Base-by-base conservation (phyloP, 1,284 basidiomycete genomes). In the Sporisorium graminicola region DNA sequence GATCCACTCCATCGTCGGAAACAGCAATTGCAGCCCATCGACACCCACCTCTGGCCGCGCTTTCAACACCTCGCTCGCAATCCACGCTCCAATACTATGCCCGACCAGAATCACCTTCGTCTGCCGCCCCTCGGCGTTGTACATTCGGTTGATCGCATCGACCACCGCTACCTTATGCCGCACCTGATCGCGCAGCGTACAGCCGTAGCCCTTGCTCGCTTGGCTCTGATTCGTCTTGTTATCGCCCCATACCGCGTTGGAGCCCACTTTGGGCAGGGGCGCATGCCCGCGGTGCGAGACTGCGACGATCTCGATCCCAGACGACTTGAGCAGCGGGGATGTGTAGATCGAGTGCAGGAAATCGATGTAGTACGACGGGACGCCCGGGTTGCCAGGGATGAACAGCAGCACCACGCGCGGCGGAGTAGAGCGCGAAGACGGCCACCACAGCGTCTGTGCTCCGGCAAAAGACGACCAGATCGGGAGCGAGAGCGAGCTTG, bases 301-400 rank as follows among this genome's bases (percentile, higher is more conserved):
- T 4, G 67, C 62, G 5, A 82, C 31, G 50, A 82, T 77, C 58
- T 82, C 81, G 14, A 82, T 54, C 6, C 51, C 49, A 0, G 46
- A 16, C 2, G 27, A 14, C 14, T 44, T 56, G 43, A 66, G 50
- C 2, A 24, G 14, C 0, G 53, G 24, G 1, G 63, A 52, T 2
- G 65, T 54, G 43, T 75, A 64, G 57, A 75, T 70, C 31, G 66
- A 54, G 18, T 72, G 68, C 2, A 82, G 65, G 49, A 74, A 82
- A 22, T 58, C 64, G 13, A 70, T 68, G 63, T 82, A 82, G 67
- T 80, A 82, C 42, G 59, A 60, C 6, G 58, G 33, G 6, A 82
- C 27, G 5, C 81, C 81, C 0, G 81, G 81, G 55, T 82, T 82
- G 46, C 81, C 81, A 0, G 78, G 78, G 31, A 82, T 74, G 53